Evolutionary conservation across 2,329 filamentous ascomycete genomes (phyloP), one percentile per base, ranked within the genome.

Genomic region (Botrytis byssoidea): DNA sequence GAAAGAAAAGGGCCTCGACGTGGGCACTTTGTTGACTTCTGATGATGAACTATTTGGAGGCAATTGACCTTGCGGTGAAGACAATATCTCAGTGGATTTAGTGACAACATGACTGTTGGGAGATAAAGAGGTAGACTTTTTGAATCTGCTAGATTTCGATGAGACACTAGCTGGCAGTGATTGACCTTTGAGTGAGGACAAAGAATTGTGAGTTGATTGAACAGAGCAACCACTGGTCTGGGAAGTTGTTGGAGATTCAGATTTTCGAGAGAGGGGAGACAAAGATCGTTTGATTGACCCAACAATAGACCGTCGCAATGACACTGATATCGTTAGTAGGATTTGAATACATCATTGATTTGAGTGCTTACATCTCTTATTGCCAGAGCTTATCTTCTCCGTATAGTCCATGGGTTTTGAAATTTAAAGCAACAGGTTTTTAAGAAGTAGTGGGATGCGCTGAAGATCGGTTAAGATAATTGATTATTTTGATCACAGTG

Each of bases 241-340:
- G 22, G 70, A 55, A 8, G 37, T 35, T 42, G 46, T 66, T 8
- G 71, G 22, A 4, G 46, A 67, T 16, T 37, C 18, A 4, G 63
- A 68, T 29, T n/a, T 68, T 37, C 51, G 46, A 29, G 71, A 59
- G 22, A 68, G 55, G 20, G 63, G 71, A 32, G 71, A 60, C n/a
- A 68, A 42, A 46, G 71, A 72, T 68, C 61, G 37, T 57, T 67
- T 55, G 7, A 72, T 63, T n/a, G 71, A 72, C 20, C 63, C 71
- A 48, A 68, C 65, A 61, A 72, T 72, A 32, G 71, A 72, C 40
- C 71, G 42, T 35, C 61, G 40, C 48, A 67, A 59, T 25, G 63
- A 72, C 35, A 68, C 71, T 72, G 37, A 25, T 55, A 68, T 68
- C 29, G 18, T 72, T 37, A 72, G 40, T 32, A 40, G 4, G 44